Percentiles rank a stretch among this genome's conserved stretches.
phyloP scores from a whole-genome alignment of 2,329 filamentous ascomycete species.

The Claviceps maximensis region DNA sequence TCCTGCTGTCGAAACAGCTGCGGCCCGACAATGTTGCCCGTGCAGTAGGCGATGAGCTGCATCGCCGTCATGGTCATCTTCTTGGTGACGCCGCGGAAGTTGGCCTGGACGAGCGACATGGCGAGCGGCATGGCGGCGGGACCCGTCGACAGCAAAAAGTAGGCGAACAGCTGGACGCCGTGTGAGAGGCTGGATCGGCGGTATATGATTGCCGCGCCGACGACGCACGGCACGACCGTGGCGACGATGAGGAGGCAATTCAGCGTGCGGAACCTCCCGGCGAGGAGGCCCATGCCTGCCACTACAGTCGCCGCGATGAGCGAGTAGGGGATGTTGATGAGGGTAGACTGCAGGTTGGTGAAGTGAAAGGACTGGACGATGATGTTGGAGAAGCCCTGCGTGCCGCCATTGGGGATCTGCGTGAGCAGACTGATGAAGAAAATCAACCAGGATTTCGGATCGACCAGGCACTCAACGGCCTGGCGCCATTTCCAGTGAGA shows the following conservation, averaged over 20 bases:
- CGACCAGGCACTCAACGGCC: constrained; percentile 36
- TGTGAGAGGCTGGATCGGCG: constrained; percentile 24
- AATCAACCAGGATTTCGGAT: constrained; percentile 49
- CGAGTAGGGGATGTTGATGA: constrained; percentile 47
- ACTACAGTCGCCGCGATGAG: constrained; percentile 35
- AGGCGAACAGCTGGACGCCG: constrained; percentile 39
- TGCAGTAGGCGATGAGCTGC: constrained; percentile 41
- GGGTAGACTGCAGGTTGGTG: constrained; percentile 37
- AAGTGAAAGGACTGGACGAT: constrained; percentile 44
- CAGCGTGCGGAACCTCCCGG: constrained; percentile 35
- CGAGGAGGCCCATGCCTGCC: constrained; percentile 34
- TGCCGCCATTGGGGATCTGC: constrained; percentile 50
- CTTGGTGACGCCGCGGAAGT: constrained; percentile 44
- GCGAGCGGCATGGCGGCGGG: constrained; percentile 40
- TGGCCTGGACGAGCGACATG: constrained; percentile 41
- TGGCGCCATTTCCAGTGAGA: constrained; percentile 37
- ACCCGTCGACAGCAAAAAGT: constrained; percentile 42
- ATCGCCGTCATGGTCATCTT: constrained; percentile 46
- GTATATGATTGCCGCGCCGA: constrained; percentile 41
- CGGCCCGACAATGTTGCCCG: constrained; percentile 42
- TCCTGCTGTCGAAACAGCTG: constrained; percentile 39
- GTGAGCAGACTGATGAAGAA: constrained; percentile 37
- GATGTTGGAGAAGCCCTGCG: constrained; percentile 44
- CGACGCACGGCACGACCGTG: constrained; percentile 36
- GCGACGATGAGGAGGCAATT: constrained; percentile 38